These are phyloP conservation scores for Starmerella etchellsii DNA, from an alignment of 805 yeast genomes.

Conservation along the genomic window DNA sequence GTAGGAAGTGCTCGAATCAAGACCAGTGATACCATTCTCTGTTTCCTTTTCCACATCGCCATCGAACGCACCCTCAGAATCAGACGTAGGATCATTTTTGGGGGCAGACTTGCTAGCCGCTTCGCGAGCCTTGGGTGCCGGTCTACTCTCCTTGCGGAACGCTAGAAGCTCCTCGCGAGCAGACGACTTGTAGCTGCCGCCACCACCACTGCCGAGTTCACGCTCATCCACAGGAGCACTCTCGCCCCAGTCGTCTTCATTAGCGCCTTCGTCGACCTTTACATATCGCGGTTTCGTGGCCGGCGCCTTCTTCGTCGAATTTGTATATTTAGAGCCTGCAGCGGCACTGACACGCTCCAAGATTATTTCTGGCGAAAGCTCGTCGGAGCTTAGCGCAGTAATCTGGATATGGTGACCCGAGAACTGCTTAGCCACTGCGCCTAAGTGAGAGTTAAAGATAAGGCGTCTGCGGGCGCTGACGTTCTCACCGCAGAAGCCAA, in stretches of 20 bases:
- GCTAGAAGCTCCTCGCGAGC: conserved; percentile 14
- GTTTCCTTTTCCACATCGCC: conserved; percentile 1
- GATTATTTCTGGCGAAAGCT: conserved; percentile 66
- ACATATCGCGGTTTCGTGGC: conserved; percentile 27
- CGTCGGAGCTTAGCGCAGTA: conserved; percentile 90
- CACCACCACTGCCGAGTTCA: conserved; percentile 10
- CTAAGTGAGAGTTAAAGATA: conserved; percentile 33
- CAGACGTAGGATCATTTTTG: conserved; percentile 40
- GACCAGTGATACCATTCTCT: conserved; percentile 14
- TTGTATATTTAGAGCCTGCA: conserved; percentile 89
- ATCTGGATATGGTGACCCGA: conserved; percentile 87
- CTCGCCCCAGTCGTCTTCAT: conserved; percentile 63
- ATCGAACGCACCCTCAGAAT: conserved; percentile 3
- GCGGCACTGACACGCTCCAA: conserved; percentile 71
- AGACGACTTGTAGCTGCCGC: conserved; percentile 12
- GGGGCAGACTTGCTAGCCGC: conserved; percentile 58
- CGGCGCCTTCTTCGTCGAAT: conserved; percentile 25
- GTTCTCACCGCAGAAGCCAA: conserved; percentile 93
- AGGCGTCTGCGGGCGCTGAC: conserved; percentile 48
- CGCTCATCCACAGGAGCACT: conserved; percentile 27
- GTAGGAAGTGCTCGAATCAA: conserved; percentile 23
- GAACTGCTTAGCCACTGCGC: conserved; percentile 30
- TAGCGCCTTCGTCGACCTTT: conserved; percentile 26
- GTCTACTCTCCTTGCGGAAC: conserved; percentile 7
- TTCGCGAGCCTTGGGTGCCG: conserved; percentile 27